Conservation (phyloP, 805 yeast species). For the Monosporozyma yasuniensis region DNA sequence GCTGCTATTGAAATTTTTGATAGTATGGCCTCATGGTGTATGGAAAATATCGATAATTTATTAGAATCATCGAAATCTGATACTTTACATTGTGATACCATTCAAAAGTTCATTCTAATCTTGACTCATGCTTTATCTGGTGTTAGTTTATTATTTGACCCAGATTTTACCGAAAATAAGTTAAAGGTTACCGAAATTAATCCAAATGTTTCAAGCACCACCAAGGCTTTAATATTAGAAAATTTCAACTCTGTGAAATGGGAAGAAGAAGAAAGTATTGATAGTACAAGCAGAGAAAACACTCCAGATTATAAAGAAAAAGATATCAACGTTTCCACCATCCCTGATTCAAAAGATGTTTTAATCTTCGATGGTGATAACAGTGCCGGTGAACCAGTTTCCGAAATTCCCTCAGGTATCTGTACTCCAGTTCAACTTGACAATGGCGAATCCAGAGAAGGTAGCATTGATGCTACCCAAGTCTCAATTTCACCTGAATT, state of each 20-base stretch:
- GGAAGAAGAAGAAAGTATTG: slow-evolving; percentile 30
- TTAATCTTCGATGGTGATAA: slow-evolving; percentile 2
- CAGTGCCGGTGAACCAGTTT: slow-evolving; percentile 21
- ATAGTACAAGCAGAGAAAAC: slow-evolving; percentile 29
- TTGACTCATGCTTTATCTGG: slow-evolving; percentile 62
- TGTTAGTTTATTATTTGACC: slow-evolving; percentile 62
- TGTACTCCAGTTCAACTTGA: slow-evolving; percentile 30
- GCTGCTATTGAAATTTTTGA: slow-evolving; percentile 56
- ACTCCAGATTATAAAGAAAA: slow-evolving; percentile 14
- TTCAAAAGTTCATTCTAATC: slow-evolving; percentile 49
- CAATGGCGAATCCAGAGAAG: slow-evolving; percentile 17
- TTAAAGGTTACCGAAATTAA: slow-evolving; percentile 1
- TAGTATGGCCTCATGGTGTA: slow-evolving; percentile 36
- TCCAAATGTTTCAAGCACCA: neutral
- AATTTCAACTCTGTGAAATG: slow-evolving; percentile 28
- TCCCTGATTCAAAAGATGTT: neutral
- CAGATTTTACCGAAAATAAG: slow-evolving; percentile 41
- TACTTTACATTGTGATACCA: slow-evolving; percentile 37
- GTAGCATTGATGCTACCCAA: neutral
- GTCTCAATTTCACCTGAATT: slow-evolving; percentile 16
- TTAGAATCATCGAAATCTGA: slow-evolving; percentile 19
- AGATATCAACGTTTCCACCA: slow-evolving; percentile 13
- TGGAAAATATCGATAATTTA: slow-evolving; percentile 35
- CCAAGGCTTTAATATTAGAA: slow-evolving; percentile 13
- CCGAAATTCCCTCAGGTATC: slow-evolving; percentile 33